A percentile compares a stretch with the other conserved stretches of the same genome.
These are phyloP conservation scores for Diutina sp. DNA, from an alignment of 1,139 yeast genomes.

Conservation along the genomic window DNA sequence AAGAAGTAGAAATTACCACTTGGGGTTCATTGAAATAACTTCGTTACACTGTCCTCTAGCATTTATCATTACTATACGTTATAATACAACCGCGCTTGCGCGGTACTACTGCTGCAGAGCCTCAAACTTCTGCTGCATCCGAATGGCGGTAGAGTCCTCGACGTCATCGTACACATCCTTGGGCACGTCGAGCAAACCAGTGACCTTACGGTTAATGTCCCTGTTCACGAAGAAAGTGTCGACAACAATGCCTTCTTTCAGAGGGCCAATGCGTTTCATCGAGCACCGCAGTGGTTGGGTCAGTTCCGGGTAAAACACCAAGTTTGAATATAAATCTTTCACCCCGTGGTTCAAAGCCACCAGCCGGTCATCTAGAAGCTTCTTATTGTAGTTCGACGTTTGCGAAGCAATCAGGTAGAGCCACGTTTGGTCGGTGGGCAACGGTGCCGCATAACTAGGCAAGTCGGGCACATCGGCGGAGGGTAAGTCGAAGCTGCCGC, in stretches of 20 bases:
- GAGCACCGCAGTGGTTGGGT: constrained; percentile 52
- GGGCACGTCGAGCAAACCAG: constrained; percentile 56
- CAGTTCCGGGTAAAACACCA: constrained; percentile 54
- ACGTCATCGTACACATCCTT: constrained; percentile 42
- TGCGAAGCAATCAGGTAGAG: constrained; percentile 74
- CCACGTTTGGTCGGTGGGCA: constrained; percentile 62
- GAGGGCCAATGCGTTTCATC: neutral
- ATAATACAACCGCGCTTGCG: neutral
- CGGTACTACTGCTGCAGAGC: neutral
- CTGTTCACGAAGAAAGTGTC: constrained; percentile 25
- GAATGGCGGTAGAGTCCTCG: constrained; percentile 13
- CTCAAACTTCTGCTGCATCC: neutral
- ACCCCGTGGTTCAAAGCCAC: constrained; percentile 44
- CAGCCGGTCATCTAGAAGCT: constrained; percentile 45
- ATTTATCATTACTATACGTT: neutral
- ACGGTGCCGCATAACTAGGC: neutral
- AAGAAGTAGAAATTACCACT: too few species aligned
- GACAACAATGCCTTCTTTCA: neutral
- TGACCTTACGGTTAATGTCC: constrained; percentile 30
- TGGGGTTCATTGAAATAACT: too few species aligned
- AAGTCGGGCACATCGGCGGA: neutral
- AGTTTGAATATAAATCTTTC: constrained; percentile 77
- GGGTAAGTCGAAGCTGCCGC: neutral
- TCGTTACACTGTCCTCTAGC: neutral
- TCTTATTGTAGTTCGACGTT: constrained; percentile 55